phyloP scores from a whole-genome alignment of 2,329 filamentous ascomycete species.

The Apiospora phragmitis region DNA sequence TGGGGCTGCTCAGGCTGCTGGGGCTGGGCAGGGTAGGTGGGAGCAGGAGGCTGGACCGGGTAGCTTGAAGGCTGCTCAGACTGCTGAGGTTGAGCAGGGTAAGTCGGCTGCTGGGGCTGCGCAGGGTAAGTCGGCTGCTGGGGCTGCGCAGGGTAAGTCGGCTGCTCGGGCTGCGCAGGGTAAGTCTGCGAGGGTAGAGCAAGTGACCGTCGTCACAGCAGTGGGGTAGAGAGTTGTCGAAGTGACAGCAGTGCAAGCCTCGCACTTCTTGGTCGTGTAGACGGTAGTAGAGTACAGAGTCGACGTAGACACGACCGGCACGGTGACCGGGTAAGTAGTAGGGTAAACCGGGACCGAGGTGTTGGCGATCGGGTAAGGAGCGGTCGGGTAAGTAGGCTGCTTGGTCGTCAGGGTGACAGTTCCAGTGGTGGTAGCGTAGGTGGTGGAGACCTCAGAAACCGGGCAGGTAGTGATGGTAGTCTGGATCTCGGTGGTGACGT shows the following conservation, averaged over 20 bases:
- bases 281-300: background rate
- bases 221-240: background rate
- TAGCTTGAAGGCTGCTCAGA: background rate
- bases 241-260: background rate
- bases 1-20: background rate
- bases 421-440: background rate
- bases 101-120: background rate
- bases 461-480: background rate
- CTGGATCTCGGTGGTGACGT: constrained; percentile 2
- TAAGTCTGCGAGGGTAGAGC: background rate
- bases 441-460: background rate
- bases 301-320: background rate
- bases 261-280: background rate
- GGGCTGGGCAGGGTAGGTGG: background rate
- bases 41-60: background rate
- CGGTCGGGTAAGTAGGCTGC: background rate
- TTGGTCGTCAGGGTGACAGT: background rate
- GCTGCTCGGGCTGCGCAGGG: background rate
- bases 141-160: background rate
- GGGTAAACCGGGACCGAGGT: background rate
- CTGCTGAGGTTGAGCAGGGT: background rate
- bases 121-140: background rate
- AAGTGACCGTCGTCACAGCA: background rate
- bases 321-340: background rate
- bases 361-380: background rate